Conservation (phyloP, 345 rosid species). For the Excoecaria agallocha region DNA sequence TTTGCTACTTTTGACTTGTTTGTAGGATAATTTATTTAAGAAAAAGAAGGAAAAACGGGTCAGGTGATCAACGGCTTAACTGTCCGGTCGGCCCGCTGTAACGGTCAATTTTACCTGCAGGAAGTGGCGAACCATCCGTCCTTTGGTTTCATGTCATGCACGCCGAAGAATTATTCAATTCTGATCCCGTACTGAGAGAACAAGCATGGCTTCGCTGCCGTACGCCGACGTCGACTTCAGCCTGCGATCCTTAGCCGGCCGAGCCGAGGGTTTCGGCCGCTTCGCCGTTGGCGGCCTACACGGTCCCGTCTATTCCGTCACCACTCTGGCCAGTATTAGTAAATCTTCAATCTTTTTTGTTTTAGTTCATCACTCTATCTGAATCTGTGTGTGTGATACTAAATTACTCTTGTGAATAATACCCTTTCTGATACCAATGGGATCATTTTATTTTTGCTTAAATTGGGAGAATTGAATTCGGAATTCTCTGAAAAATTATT, state of each 20-base stretch:
- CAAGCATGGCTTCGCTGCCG: conserved; percentile 36
- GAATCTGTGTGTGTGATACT: background rate
- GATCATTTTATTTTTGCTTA: background rate
- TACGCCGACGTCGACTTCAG: conserved; percentile 62
- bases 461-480: background rate
- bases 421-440: background rate
- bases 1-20: too few relatives aligned
- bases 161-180: background rate
- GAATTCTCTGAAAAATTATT: background rate
- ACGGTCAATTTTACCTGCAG: background rate
- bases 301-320: conserved; percentile 64
- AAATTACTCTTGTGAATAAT: background rate
- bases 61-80: background rate
- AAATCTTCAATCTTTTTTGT: background rate
- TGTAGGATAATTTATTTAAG: too few relatives aligned
- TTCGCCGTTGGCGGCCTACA: conserved; percentile 75
- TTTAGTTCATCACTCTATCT: background rate
- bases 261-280: conserved; percentile 87
- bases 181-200: background rate
- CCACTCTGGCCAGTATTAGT: conserved; percentile 56
- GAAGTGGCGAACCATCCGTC: background rate
- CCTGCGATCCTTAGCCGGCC: conserved; percentile 70
- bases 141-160: background rate
- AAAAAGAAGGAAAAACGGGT: too few relatives aligned
- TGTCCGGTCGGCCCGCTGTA: background rate